A percentile compares a stretch with the other conserved stretches of the same genome.
Evolutionary conservation across 345 rosid genomes (phyloP).

Genomic region (Dimocarpus longan): DNA sequence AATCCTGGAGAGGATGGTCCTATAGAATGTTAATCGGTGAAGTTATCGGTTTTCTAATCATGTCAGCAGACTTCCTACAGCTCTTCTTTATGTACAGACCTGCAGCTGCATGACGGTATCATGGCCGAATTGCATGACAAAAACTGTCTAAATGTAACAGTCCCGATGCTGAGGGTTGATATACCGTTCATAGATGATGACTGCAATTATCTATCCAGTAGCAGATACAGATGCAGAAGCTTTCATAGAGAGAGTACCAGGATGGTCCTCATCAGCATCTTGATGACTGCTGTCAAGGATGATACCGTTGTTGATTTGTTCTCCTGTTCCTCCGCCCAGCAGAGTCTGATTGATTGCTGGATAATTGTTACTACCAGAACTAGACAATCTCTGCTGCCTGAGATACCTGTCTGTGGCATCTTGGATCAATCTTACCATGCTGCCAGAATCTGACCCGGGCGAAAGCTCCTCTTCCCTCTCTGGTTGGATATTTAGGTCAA

Average conservation of each 20-base stretch:
- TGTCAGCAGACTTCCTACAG: slow-evolving; percentile 22
- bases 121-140: slow-evolving; percentile 21
- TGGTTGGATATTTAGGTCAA: slow-evolving; percentile 92
- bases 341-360: slow-evolving; percentile 25
- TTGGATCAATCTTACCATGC: slow-evolving; percentile 44
- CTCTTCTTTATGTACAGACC: slow-evolving; percentile 45
- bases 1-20: slow-evolving; percentile 7
- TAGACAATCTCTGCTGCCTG: slow-evolving; percentile 40
- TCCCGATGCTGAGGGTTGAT: slow-evolving; percentile 13
- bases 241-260: slow-evolving; percentile 23
- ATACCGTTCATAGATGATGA: not conserved
- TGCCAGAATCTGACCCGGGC: slow-evolving; percentile 53
- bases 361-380: slow-evolving; percentile 30
- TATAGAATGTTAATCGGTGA: slow-evolving; percentile 18
- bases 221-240: slow-evolving; percentile 41
- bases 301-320: slow-evolving; percentile 15
- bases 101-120: slow-evolving; percentile 19
- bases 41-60: slow-evolving; percentile 29
- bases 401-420: slow-evolving; percentile 41
- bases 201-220: slow-evolving; percentile 27
- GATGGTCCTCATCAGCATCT: slow-evolving; percentile 29
- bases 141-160: slow-evolving; percentile 11
- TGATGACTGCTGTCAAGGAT: slow-evolving; percentile 27
- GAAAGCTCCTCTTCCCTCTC: slow-evolving; percentile 80
- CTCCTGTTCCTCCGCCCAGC: slow-evolving; percentile 22